phyloP scores from a whole-genome alignment of 495 filamentous ascomycete species.

The Aspergillus bridgeri region DNA sequence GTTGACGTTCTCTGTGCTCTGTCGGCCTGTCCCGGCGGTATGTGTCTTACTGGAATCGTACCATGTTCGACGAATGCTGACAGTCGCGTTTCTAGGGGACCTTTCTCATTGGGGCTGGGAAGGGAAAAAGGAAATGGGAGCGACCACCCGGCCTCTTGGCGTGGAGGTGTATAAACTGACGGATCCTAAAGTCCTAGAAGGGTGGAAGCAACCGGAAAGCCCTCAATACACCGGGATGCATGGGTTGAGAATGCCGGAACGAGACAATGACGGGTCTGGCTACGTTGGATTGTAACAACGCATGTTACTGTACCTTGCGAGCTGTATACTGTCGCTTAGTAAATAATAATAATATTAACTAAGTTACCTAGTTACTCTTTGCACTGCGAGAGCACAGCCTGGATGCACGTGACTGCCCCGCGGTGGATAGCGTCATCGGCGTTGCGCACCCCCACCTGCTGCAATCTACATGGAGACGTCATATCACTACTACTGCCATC shows the following conservation, averaged over 20 bases:
- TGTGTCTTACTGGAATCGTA: slow-evolving; percentile 11
- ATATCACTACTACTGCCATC: neutral
- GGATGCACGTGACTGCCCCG: slow-evolving; percentile 19
- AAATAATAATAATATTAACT: too few relatives aligned
- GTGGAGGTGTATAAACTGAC: slow-evolving; percentile 65
- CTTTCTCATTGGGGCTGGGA: slow-evolving; percentile 74
- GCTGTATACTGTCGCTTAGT: slow-evolving; percentile 51
- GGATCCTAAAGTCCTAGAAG: slow-evolving; percentile 47
- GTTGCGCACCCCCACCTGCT: neutral
- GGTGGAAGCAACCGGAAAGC: slow-evolving; percentile 57
- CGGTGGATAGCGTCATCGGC: slow-evolving; percentile 15
- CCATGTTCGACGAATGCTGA: slow-evolving; percentile 17
- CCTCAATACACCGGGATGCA: slow-evolving; percentile 64
- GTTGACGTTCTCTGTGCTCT: slow-evolving; percentile 71
- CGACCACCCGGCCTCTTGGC: slow-evolving; percentile 67
- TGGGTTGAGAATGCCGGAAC: slow-evolving; percentile 52
- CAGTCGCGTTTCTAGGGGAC: slow-evolving; percentile 54
- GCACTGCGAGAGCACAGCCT: neutral
- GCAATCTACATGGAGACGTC: neutral
- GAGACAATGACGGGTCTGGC: slow-evolving; percentile 25
- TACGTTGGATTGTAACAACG: slow-evolving; percentile 29
- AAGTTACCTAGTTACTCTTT: too few relatives aligned
- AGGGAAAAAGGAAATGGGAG: slow-evolving; percentile 64
- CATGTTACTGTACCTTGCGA: too few relatives aligned
- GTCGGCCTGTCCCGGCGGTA: slow-evolving; percentile 56